A percentile compares a stretch with the other conserved stretches of the same genome.
Conservation (phyloP, 176 grass and related monocot species). For the Cenchrus purpureus region DNA sequence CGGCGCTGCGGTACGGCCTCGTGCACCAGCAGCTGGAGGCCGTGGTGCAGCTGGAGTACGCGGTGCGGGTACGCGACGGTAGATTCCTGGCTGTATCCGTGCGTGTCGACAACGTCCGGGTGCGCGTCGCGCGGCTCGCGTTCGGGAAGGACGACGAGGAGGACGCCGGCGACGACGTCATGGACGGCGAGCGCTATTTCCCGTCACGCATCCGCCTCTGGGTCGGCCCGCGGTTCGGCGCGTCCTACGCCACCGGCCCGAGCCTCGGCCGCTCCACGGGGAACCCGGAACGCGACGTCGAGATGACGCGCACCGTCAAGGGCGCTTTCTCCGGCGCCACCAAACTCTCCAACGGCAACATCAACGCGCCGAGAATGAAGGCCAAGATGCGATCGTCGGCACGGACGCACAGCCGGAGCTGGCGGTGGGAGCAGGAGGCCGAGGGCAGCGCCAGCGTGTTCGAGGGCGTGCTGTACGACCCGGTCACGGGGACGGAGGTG, state of each 20-base stretch:
- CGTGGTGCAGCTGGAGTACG: slow-evolving; percentile 68
- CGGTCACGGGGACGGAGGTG: slow-evolving; percentile 66
- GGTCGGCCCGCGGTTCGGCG: slow-evolving; percentile 69
- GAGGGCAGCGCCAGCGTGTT: slow-evolving; percentile 77
- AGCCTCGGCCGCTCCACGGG: slow-evolving; percentile 88
- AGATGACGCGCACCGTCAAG: slow-evolving; percentile 67
- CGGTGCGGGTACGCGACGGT: slow-evolving; percentile 41
- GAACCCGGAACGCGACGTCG: slow-evolving; percentile 80
- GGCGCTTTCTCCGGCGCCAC: slow-evolving; percentile 51
- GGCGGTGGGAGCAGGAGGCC: slow-evolving; percentile 93
- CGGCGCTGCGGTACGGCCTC: slow-evolving; percentile 71
- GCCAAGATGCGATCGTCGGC: slow-evolving; percentile 60
- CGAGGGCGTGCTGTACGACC: slow-evolving; percentile 79
- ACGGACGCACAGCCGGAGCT: slow-evolving; percentile 59
- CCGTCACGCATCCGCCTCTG: slow-evolving; percentile 78
- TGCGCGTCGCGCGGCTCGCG: slow-evolving; percentile 71
- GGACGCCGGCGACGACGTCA: slow-evolving; percentile 30
- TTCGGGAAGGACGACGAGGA: slow-evolving; percentile 46
- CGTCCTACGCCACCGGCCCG: slow-evolving; percentile 73
- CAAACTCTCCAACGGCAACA: slow-evolving; percentile 34
- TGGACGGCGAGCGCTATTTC: slow-evolving; percentile 71
- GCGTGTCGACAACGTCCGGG: slow-evolving; percentile 70
- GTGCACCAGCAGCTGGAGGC: slow-evolving; percentile 80
- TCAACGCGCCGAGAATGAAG: slow-evolving; percentile 33
- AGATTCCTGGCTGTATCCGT: slow-evolving; percentile 61